phyloP scores from a whole-genome alignment of 1,284 basidiomycete species.

The Amylostereum areolatum region DNA sequence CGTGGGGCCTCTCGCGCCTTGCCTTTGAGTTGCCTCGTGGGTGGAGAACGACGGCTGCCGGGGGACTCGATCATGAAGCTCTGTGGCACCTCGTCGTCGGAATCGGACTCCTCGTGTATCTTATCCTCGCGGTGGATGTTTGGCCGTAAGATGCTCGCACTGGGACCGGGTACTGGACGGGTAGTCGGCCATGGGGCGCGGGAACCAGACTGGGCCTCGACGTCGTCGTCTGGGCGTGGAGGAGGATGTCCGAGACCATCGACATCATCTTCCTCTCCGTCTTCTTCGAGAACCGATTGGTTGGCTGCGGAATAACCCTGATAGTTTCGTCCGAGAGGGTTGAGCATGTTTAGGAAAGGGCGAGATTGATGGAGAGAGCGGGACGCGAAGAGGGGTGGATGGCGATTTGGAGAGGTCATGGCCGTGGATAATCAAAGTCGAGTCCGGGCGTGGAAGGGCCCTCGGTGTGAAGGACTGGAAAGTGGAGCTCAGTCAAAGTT shows the following conservation, averaged over 20 bases:
- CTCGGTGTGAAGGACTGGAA: too few relatives aligned
- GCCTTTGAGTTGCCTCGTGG: constrained; percentile 29
- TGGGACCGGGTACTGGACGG: not conserved
- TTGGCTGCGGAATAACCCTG: constrained; percentile 66
- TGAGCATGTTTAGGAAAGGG: constrained; percentile 76
- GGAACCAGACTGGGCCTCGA: constrained; percentile 38
- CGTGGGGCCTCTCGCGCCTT: constrained; percentile 25
- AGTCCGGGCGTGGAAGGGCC: too few relatives aligned
- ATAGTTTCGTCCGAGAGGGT: constrained; percentile 68
- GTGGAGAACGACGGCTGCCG: constrained; percentile 25
- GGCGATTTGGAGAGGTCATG: not conserved
- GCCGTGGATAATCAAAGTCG: not conserved
- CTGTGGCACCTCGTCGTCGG: constrained; percentile 77
- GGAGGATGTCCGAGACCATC: constrained; percentile 9
- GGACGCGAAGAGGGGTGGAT: constrained; percentile 38
- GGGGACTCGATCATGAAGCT: constrained; percentile 73
- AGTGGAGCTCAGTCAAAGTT: too few relatives aligned
- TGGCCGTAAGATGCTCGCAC: constrained; percentile 44
- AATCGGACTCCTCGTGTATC: constrained; percentile 51
- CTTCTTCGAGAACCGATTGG: constrained; percentile 62
- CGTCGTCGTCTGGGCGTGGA: constrained; percentile 31
- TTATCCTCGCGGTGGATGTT: constrained; percentile 60
- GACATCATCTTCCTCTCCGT: constrained; percentile 45
- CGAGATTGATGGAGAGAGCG: constrained; percentile 42
- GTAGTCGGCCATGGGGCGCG: constrained; percentile 16